Conservation (phyloP, 495 filamentous ascomycete genomes). For the Pseudoneurospora amorphoporcata region DNA sequence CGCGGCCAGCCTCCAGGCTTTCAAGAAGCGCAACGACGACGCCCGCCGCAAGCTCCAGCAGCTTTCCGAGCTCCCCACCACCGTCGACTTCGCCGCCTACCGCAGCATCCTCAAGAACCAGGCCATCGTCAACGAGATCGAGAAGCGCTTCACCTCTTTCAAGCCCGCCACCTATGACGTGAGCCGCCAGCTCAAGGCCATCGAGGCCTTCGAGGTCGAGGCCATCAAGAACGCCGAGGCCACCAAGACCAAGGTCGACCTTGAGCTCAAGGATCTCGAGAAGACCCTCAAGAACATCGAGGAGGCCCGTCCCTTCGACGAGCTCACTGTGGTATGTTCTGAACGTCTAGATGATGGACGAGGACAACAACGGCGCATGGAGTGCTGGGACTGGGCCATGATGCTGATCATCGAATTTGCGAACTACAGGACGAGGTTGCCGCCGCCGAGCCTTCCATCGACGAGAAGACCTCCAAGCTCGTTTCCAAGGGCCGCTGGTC, state of each 20-base stretch:
- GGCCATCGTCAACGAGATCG: constrained; percentile 88
- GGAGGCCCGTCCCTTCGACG: constrained; percentile 88
- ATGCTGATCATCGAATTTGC: constrained; percentile 10
- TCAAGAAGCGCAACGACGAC: constrained; percentile 99
- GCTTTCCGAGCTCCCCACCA: constrained; percentile 68
- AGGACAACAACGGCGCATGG: neutral
- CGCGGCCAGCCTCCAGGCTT: constrained; percentile 74
- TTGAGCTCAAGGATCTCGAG: constrained; percentile 82
- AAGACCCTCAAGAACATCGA: constrained; percentile 96
- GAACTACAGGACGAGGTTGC: constrained; percentile 77
- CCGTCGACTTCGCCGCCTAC: constrained; percentile 90
- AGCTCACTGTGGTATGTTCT: constrained; percentile 82
- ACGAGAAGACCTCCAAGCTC: constrained; percentile 82
- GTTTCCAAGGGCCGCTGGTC: constrained; percentile 96
- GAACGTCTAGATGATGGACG: neutral
- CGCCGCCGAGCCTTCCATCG: constrained; percentile 85
- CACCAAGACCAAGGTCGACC: constrained; percentile 89
- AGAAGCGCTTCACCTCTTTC: constrained; percentile 83
- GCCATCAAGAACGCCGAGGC: constrained; percentile 92
- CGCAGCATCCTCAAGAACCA: constrained; percentile 86
- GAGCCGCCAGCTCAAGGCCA: constrained; percentile 83
- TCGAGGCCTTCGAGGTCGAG: constrained; percentile 94
- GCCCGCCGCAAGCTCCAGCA: constrained; percentile 81
- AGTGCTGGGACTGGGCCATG: neutral
- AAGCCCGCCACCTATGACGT: constrained; percentile 89